Percentiles rank a stretch among this genome's conserved stretches.
These are phyloP conservation scores for Xerocomus spinulosus DNA, from an alignment of 768 basidiomycete species.

Conservation along the genomic window DNA sequence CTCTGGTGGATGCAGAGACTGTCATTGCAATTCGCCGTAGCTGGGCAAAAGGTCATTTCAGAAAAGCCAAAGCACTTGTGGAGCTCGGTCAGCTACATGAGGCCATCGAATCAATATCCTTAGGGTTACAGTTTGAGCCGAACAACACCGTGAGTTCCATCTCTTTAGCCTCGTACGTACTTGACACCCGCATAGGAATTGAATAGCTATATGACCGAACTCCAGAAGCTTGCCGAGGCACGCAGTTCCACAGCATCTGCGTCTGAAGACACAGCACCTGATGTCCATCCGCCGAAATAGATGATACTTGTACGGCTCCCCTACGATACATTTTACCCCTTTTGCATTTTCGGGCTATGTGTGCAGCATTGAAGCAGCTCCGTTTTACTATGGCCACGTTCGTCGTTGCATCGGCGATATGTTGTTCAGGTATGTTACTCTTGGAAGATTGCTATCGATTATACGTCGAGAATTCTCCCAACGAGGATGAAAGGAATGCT, in stretches of 20 bases:
- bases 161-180: neutral
- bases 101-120: constrained; percentile 73
- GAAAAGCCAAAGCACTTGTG: constrained; percentile 85
- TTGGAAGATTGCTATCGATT: neutral
- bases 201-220: constrained; percentile 30
- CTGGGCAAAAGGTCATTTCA: constrained; percentile 96
- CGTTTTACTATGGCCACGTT: neutral
- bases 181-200: constrained; percentile 25
- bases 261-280: neutral
- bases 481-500: no score
- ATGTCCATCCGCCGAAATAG: constrained; percentile 11
- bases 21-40: constrained; percentile 79
- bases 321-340: neutral
- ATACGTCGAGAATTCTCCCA: neutral
- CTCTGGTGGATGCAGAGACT: constrained; percentile 85
- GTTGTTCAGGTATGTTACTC: neutral
- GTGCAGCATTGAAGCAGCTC: neutral
- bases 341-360: neutral
- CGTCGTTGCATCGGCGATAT: neutral
- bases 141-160: constrained; percentile 45
- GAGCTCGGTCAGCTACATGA: constrained; percentile 66
- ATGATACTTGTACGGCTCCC: neutral
- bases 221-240: constrained; percentile 22
- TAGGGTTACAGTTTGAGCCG: constrained; percentile 85
- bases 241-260: constrained; percentile 4